These are phyloP conservation scores for Pythium brachiatum DNA, from an alignment of 352 stramenopile species.

Conservation along the genomic window DNA sequence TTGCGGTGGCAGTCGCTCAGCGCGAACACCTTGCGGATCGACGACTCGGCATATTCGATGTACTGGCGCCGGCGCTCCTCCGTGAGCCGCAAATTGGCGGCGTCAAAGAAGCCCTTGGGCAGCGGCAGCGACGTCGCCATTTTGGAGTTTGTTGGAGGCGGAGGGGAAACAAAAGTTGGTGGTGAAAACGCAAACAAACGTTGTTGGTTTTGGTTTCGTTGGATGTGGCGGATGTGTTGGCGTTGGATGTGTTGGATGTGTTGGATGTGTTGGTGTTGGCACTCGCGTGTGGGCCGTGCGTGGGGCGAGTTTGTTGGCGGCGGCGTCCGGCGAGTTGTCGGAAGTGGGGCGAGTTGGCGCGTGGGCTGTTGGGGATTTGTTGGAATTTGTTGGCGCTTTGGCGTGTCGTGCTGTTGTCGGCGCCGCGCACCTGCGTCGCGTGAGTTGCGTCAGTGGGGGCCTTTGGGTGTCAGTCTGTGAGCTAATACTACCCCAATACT, in stretches of 20 bases:
- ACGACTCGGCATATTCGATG: slow-evolving; percentile 78
- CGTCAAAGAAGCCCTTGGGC: slow-evolving; percentile 74
- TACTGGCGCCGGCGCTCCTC: slow-evolving; percentile 75
- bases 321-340: not conserved
- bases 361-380: not conserved
- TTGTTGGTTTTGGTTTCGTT: not conserved
- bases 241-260: not conserved
- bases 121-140: slow-evolving; percentile 70
- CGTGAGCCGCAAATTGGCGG: slow-evolving; percentile 49
- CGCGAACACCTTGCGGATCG: slow-evolving; percentile 81
- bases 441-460: slow-evolving; percentile 9
- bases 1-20: slow-evolving; percentile 79
- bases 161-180: not conserved
- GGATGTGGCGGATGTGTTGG: not conserved
- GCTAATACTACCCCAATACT: slow-evolving; percentile 5
- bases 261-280: not conserved
- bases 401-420: slow-evolving; percentile 5
- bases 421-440: not conserved
- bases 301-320: not conserved
- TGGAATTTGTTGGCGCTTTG: not conserved
- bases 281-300: not conserved
- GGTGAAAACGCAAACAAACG: not conserved
- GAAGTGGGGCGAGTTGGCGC: slow-evolving; percentile 3
- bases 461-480: not conserved
- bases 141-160: not conserved